phyloP scores from a whole-genome alignment of 176 grass and related monocot species.

The Secale cereale region DNA sequence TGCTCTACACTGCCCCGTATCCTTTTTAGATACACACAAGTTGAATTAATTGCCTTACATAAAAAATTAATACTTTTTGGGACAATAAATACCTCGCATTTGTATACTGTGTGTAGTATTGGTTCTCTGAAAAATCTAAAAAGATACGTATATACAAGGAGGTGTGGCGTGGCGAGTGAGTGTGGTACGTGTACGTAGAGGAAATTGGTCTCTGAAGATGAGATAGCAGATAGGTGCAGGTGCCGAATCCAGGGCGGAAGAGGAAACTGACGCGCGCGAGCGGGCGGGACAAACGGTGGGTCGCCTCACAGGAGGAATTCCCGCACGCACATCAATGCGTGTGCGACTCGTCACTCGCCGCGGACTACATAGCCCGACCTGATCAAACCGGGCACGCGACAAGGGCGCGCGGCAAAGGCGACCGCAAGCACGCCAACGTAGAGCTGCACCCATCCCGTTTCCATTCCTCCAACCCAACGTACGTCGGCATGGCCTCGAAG shows the following conservation, averaged over 20 bases:
- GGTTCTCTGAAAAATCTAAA: too few relatives aligned
- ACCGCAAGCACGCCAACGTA: background rate
- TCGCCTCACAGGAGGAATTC: background rate
- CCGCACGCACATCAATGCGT: background rate
- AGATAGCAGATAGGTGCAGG: background rate
- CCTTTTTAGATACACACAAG: too few relatives aligned
- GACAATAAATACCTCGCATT: too few relatives aligned
- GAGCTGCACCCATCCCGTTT: background rate
- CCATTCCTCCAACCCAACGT: background rate
- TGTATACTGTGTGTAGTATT: too few relatives aligned
- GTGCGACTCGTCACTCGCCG: background rate
- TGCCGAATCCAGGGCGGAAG: background rate
- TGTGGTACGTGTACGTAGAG: background rate
- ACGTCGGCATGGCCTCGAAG: background rate
- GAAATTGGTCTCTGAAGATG: background rate
- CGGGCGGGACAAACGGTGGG: background rate
- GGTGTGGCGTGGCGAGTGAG: background rate
- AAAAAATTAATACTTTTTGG: too few relatives aligned
- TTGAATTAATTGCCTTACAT: too few relatives aligned
- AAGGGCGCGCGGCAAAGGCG: background rate
- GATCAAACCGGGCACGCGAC: background rate
- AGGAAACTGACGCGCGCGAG: constrained; percentile 9
- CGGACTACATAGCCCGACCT: background rate
- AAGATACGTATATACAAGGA: background rate
- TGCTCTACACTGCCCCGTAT: background rate